Base-by-base conservation (phyloP, 306 rosid species). In the Glycyrrhiza uralensis region DNA sequence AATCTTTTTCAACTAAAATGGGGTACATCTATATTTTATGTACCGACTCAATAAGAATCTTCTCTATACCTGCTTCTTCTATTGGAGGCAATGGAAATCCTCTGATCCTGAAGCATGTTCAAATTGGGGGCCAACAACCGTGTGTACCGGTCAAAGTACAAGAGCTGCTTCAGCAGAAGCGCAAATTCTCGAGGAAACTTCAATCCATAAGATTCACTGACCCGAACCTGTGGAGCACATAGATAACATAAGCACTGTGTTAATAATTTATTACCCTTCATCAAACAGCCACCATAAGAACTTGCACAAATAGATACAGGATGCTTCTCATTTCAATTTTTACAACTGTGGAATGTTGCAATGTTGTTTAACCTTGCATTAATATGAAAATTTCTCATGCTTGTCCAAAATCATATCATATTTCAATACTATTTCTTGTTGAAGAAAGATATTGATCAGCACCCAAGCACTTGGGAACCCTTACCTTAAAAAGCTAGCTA, bases 101-200 rank as follows among this genome's bases (percentile, higher is more conserved):
- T 91, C 78, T 91, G 96, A 80, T 94, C 99, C 74, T 63, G 95
- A 71, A 94, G 99, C 99, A 94, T 89, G 79, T 94, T 89, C 86
- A 94, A 54, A 67, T 91, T 81, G 19, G 97, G 97, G 52, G 99
- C 99, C 81, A 94, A 59, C 83, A 94, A 73, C 46, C 99, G 89
- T 1, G 97, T 87, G 83, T 94, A 94, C 12, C 97, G 93, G 29
- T 91, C 99, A 72, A 94, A 94, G 75, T 91, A 94, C 87, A 91
- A 74, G 64, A 94, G 93, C 80, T 94, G 99, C 89, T 94, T 94
- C 92, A 94, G 52, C 18, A 94, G 97, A 47, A 91, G 92, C 1
- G 97, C 97, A 47, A 91, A 94, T 80, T 94, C 99, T 42, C 97
- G 86, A 17, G 97, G 97, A 84, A 94, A 94, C 77, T 82, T 91